Conservation (phyloP, 805 yeast genomes). For the Starmera dryadoides region DNA sequence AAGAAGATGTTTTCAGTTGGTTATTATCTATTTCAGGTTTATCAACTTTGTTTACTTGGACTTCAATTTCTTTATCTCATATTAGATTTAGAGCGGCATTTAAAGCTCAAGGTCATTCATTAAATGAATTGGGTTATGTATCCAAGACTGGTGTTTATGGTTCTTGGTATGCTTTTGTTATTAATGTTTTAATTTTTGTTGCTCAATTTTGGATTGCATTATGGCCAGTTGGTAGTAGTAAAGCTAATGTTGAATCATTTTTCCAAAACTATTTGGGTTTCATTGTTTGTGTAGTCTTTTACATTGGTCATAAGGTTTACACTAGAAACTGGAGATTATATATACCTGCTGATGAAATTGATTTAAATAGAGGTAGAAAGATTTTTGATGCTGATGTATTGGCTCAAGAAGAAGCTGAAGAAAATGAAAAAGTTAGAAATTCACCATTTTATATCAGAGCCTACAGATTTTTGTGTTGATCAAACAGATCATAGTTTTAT, state of each 20-base stretch:
- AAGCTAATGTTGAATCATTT: constrained; percentile 34
- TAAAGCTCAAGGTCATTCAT: constrained; percentile 43
- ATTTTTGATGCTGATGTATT: constrained; percentile 32
- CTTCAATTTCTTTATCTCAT: constrained; percentile 47
- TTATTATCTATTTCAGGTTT: constrained; percentile 55
- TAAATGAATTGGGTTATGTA: constrained; percentile 43
- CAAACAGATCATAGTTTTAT: neutral
- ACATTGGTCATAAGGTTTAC: constrained; percentile 45
- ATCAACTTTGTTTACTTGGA: constrained; percentile 58
- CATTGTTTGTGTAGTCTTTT: constrained; percentile 34
- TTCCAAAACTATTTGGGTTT: constrained; percentile 49
- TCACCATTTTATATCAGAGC: constrained; percentile 11
- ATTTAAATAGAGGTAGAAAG: constrained; percentile 39
- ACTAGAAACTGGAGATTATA: constrained; percentile 26
- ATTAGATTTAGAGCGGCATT: constrained; percentile 54
- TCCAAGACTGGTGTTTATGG: constrained; percentile 48
- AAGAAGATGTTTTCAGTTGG: constrained; percentile 57
- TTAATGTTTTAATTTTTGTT: constrained; percentile 42
- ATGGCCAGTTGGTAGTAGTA: constrained; percentile 43
- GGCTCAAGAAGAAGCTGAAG: constrained; percentile 33
- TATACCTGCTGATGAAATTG: constrained; percentile 33
- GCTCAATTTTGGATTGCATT: constrained; percentile 65
- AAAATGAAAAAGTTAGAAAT: constrained; percentile 16
- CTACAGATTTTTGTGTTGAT: constrained; percentile 22
- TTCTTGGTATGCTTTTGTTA: constrained; percentile 40